Base-by-base conservation (phyloP, 768 basidiomycete genomes). In the Coprinellus micaceus region DNA sequence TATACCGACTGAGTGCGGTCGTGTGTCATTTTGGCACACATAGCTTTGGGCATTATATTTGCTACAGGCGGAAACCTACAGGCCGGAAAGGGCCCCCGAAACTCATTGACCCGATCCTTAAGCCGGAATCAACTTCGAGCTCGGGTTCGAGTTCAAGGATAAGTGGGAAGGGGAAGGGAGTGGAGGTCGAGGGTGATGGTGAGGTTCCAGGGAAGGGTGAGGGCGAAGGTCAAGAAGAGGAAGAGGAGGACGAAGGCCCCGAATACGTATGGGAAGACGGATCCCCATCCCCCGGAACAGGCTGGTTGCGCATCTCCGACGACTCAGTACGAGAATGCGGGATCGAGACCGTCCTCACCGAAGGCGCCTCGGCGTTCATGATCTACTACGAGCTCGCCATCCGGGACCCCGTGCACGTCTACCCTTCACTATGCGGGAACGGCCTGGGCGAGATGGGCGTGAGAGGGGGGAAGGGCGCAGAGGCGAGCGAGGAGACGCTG, bases 11-110 rank as follows among this genome's bases (percentile, higher is more conserved):
- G 33, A 71, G 85, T 2, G 86, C 91, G 10, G 85, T 91, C 28
- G 94, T 98, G 15, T 93, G 93, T 63, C 96, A 98, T 70, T 96
- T 86, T 66, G 96, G 96, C 13, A 84, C 86, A 53, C 94, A 97
- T 66, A 88, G 88, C 3, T 95, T 90, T 66, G 96, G 96, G 4
- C 96, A 99, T 67, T 99, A 96, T 67, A 83, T 98, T 61, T 93
- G 90, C 62, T 96, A 86, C 67, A 81, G 97, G 15, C 79, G 95
- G 46, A 91, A 88, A 70, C 94, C 94, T 0, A 78, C 79, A 36
- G 77, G 76, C 39, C 65, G 63, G 45, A 73, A 69, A 67, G 60
- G 64, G 1, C 72, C 74, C 9, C 72, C 74, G 1, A 68, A 64
- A 43, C 62, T 73, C 53, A 66, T 70, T 12, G 69, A 70, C 26